Base-by-base conservation (phyloP, 2,329 filamentous ascomycete species). In the Penicillium sp. region DNA sequence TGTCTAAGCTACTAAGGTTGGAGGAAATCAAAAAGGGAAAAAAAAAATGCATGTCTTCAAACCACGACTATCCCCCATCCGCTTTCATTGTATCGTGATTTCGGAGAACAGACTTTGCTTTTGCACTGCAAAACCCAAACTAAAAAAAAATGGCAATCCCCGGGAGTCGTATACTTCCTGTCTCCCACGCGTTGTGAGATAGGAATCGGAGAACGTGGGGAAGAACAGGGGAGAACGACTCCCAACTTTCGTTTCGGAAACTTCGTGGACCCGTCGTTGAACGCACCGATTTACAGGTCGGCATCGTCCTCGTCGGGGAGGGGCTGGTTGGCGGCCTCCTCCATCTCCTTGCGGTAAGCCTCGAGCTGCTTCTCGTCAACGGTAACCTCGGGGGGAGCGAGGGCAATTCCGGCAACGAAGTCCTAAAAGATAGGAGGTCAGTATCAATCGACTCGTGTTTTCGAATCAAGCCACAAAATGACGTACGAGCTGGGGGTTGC, bases 271-370 rank as follows among this genome's bases (percentile, higher is more conserved):
- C 55, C 52, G 53, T 56, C 41, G 47, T 44, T 46, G 46, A 44
- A 31, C 47, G 46, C 54, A 62, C 52, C 56, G 52, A 59, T 71
- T 71, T 77, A 79, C 70, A 80, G 70, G 62, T 80, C 77, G 58
- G 90, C 86, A 68, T 96, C 93, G 65, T 95, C 90, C 84, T 97
- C 94, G 72, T 91, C 92, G 65, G 94, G 94, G 69, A 99, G 90
- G 70, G 94, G 91, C 86, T 89, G 86, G 62, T 82, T 68, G 61
- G 88, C 86, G 61, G 94, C 94, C 48, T 82, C 83, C 59, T 84
- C 78, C 90, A 99, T 96, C 83, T 99, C 94, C 78, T 88, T 81
- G 77, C 88, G 81, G 83, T 96, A 96, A 80, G 90, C 77, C 67
- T 84, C 82, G 70, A 97, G 84, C 63, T 95, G 87, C 53, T 81